Conservation (phyloP, 768 basidiomycete species). For the Pleurotus salmoneostramineus region DNA sequence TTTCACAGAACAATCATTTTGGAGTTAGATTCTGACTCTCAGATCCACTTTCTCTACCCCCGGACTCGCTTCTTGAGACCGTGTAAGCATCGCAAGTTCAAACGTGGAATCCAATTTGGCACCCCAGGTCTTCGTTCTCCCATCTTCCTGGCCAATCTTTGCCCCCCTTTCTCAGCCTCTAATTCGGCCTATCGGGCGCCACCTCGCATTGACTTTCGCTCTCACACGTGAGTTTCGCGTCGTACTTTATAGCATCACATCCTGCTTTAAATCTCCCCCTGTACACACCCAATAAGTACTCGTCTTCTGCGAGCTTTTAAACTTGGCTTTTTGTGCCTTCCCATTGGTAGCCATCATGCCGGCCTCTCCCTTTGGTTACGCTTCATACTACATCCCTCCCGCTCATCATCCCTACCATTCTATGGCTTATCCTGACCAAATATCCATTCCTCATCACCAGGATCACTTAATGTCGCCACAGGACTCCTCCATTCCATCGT, state of each 20-base stretch:
- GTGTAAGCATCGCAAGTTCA: conserved; percentile 3
- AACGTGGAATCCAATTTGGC: conserved; percentile 9
- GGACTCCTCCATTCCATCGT: conserved; percentile 37
- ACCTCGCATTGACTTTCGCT: conserved; percentile 7
- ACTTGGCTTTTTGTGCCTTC: conserved; percentile 1
- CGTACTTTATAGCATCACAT: conserved; percentile 2
- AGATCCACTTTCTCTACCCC: conserved; percentile 1
- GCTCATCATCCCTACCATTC: conserved; percentile 19
- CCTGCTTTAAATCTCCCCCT: neutral
- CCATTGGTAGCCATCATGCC: conserved; percentile 19
- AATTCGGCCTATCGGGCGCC: conserved; percentile 15
- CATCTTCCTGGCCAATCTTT: conserved; percentile 13
- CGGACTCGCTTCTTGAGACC: conserved; percentile 1
- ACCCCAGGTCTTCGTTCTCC: conserved; percentile 8
- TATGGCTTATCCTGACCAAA: conserved; percentile 20
- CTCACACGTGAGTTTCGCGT: conserved; percentile 9
- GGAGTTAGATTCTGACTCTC: neutral
- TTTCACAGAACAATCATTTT: neutral
- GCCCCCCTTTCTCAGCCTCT: conserved; percentile 19
- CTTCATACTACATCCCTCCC: conserved; percentile 27
- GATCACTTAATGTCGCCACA: conserved; percentile 32
- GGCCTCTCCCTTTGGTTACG: conserved; percentile 29
- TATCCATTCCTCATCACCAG: conserved; percentile 25
- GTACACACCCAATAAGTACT: conserved; percentile 4
- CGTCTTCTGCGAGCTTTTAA: neutral